A percentile compares a stretch with the other conserved stretches of the same genome.
These are phyloP conservation scores for Monosporozyma siamensis DNA, from an alignment of 805 yeast genomes.

Conservation along the genomic window DNA sequence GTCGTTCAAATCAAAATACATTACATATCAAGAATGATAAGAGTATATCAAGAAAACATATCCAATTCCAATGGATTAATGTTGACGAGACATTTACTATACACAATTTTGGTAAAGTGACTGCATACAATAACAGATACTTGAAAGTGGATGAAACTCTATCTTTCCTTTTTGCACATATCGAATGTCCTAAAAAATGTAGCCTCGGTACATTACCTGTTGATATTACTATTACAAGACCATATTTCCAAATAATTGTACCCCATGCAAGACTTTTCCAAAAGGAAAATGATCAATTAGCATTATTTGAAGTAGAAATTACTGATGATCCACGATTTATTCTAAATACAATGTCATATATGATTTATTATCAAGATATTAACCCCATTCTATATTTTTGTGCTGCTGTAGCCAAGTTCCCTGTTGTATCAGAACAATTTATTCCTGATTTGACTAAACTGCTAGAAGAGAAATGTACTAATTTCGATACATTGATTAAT, in stretches of 20 bases:
- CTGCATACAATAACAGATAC: slow-evolving; percentile 14
- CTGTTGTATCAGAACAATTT: not conserved
- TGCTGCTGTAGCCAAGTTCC: not conserved
- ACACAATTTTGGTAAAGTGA: slow-evolving; percentile 23
- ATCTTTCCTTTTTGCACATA: slow-evolving; percentile 4
- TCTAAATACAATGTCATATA: not conserved
- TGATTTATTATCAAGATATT: not conserved
- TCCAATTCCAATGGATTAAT: slow-evolving; percentile 14
- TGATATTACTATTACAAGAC: not conserved
- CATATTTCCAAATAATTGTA: not conserved
- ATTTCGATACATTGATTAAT: not conserved
- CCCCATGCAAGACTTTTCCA: not conserved
- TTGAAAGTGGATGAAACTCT: slow-evolving; percentile 13
- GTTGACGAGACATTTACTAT: slow-evolving; percentile 5
- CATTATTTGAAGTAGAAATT: not conserved
- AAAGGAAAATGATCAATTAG: no score
- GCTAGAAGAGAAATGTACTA: not conserved
- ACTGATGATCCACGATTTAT: not conserved
- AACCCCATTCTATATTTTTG: not conserved
- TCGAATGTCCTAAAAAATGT: not conserved
- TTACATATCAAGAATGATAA: slow-evolving; percentile 26
- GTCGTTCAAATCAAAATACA: slow-evolving; percentile 26
- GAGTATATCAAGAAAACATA: slow-evolving; percentile 28
- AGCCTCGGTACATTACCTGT: not conserved
- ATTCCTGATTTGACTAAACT: not conserved